Conservation (phyloP, 2,329 filamentous ascomycete species). For the Thielaviopsis punctulata region DNA sequence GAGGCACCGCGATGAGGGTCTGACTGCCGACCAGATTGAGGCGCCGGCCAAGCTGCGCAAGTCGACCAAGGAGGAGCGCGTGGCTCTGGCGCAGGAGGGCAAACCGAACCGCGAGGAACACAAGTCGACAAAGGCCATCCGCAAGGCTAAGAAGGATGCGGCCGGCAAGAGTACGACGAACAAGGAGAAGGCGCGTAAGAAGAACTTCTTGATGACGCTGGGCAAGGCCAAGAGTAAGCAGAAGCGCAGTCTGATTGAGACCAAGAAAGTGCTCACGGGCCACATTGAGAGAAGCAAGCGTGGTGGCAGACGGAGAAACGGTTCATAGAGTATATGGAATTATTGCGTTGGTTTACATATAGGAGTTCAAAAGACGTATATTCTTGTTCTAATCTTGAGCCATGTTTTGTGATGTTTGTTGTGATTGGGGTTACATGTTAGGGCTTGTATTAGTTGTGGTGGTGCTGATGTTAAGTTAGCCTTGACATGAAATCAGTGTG, state of each 20-base stretch:
- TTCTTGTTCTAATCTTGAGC: too few relatives aligned
- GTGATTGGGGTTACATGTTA: too few relatives aligned
- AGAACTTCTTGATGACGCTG: slow-evolving; percentile 98
- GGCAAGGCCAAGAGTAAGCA: slow-evolving; percentile 92
- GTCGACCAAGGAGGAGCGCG: slow-evolving; percentile 73
- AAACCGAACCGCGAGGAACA: slow-evolving; percentile 64
- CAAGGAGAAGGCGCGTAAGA: slow-evolving; percentile 87
- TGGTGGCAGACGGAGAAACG: slow-evolving; percentile 67
- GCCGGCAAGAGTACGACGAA: slow-evolving; percentile 95
- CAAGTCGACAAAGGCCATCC: slow-evolving; percentile 68
- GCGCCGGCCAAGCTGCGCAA: slow-evolving; percentile 68
- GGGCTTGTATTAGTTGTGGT: too few relatives aligned
- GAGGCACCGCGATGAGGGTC: slow-evolving; percentile 67
- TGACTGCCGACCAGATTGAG: slow-evolving; percentile 86
- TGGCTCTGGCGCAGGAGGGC: slow-evolving; percentile 67
- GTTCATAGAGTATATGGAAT: slow-evolving; percentile 15
- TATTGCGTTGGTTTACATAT: neutral
- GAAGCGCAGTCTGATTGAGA: slow-evolving; percentile 82
- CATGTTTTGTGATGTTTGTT: too few relatives aligned
- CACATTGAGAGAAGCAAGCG: slow-evolving; percentile 72
- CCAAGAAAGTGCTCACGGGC: slow-evolving; percentile 59
- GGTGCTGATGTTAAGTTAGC: too few relatives aligned
- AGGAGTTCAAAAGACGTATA: neutral
- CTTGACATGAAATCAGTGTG: too few relatives aligned
- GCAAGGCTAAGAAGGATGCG: slow-evolving; percentile 71